phyloP scores from a whole-genome alignment of 495 filamentous ascomycete genomes.

The Hypoxylon fuscum region DNA sequence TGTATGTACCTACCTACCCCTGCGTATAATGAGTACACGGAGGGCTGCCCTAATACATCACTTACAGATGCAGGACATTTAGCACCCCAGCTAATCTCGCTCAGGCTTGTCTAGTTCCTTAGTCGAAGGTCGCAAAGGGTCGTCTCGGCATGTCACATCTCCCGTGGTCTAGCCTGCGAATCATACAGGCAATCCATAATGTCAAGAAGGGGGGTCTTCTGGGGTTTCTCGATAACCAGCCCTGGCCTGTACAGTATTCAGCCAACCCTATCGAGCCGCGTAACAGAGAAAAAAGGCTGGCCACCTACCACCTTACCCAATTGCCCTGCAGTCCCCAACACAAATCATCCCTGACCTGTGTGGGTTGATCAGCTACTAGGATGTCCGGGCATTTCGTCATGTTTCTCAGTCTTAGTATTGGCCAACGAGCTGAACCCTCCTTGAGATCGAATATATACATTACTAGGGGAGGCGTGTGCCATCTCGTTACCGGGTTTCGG shows the following conservation, averaged over 20 bases:
- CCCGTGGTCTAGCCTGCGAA: slow-evolving; percentile 39
- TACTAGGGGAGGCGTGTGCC: slow-evolving; percentile 32
- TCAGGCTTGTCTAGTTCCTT: slow-evolving; percentile 13
- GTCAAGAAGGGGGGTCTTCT: slow-evolving; percentile 27
- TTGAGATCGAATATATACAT: slow-evolving; percentile 32
- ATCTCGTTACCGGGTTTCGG: slow-evolving; percentile 42
- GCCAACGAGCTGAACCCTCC: slow-evolving; percentile 33
- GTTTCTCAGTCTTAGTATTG: slow-evolving; percentile 29
- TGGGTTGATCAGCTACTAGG: slow-evolving; percentile 42
- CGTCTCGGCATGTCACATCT: slow-evolving; percentile 39
- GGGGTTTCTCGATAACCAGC: slow-evolving; percentile 34
- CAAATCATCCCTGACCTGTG: slow-evolving; percentile 36
- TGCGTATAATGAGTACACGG: slow-evolving; percentile 31
- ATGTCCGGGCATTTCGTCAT: slow-evolving; percentile 41
- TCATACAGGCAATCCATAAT: slow-evolving; percentile 28
- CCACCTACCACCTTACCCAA: slow-evolving; percentile 37
- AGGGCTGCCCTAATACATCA: slow-evolving; percentile 37
- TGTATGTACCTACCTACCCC: slow-evolving; percentile 34
- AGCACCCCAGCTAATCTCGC: slow-evolving; percentile 29
- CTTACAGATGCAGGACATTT: slow-evolving; percentile 36
- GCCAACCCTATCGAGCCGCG: slow-evolving; percentile 42
- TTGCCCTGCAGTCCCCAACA: slow-evolving; percentile 40
- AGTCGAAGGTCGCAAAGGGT: slow-evolving; percentile 23
- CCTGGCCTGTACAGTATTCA: slow-evolving; percentile 16
- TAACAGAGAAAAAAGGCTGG: slow-evolving; percentile 36